These are phyloP conservation scores for Triticum timopheevii DNA, from an alignment of 176 grass and related monocot genomes.

Conservation along the genomic window DNA sequence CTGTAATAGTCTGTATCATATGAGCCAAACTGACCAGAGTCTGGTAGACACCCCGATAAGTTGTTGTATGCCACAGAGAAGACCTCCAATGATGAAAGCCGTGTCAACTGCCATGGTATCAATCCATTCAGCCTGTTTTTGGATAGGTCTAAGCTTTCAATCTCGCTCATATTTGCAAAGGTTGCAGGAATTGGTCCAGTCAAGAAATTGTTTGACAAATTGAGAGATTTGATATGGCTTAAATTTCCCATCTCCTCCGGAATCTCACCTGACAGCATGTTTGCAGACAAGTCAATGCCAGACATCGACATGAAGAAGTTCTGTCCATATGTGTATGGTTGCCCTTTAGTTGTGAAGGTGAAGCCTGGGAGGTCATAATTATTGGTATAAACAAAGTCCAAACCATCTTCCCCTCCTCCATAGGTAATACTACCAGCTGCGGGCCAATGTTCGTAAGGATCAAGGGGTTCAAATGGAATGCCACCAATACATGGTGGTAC, in stretches of 20 bases:
- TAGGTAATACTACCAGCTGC: neutral
- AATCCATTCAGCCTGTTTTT: conserved; percentile 14
- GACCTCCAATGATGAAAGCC: neutral
- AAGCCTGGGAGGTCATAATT: neutral
- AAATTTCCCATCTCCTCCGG: conserved; percentile 25
- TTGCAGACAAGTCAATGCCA: conserved; percentile 29
- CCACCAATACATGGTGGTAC: conserved; percentile 32
- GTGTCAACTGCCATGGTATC: conserved; percentile 15
- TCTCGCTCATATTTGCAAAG: neutral
- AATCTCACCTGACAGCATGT: conserved; percentile 28
- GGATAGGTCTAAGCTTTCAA: conserved; percentile 43
- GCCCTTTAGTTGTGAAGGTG: conserved; percentile 14
- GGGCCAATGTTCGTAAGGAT: neutral
- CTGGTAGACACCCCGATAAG: conserved; percentile 33
- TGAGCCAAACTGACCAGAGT: neutral
- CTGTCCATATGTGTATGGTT: neutral
- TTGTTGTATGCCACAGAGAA: conserved; percentile 47
- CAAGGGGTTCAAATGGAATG: neutral
- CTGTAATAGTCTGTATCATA: neutral
- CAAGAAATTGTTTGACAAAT: conserved; percentile 26
- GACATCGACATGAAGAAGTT: neutral
- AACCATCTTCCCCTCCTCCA: no score
- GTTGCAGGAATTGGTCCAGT: conserved; percentile 11
- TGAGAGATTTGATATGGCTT: neutral
- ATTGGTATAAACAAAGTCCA: neutral